Base-by-base conservation (phyloP, 306 rosid genomes). In the Oemleria cerasiformis region DNA sequence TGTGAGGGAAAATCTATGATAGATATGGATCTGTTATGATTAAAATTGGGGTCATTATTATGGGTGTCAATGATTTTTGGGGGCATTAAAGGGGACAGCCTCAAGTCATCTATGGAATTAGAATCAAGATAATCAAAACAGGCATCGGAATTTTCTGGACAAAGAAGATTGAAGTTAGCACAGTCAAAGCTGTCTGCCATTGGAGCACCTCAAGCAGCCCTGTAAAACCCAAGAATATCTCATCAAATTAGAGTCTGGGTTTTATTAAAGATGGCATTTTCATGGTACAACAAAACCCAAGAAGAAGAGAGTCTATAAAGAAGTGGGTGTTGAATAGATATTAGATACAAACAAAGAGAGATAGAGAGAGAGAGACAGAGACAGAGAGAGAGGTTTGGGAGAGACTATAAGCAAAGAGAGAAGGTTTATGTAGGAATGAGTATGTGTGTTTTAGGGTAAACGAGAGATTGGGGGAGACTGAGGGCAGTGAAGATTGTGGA, bases 121-220 rank as follows among this genome's bases (percentile, higher is more conserved):
- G 77, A 73, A 70, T 86, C 82, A 56, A 74, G 59, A 55, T 79
- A 87, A 68, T 79, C 92, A 75, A 82, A 81, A 58, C 90, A 73
- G 8, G 65, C 57, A 67, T 71, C 63, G 44, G 54, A 62, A 65
- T 68, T 74, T 57, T 92, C 92, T 55, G 75, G 70, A 74, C 89
- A 82, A 44, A 84, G 72, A 68, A 87, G 84, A 82, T 40, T 73
- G 61, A 81, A 77, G 65, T 72, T 71, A 44, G 73, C 69, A 80
- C 73, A 62, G 77, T 88, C 88, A 68, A 61, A 67, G 67, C 71
- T 77, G 47, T 73, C 87, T 44, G 79, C 90, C 96, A 92, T 88
- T 82, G 78, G 56, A 75, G 57, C 44, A 77, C 57, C 73, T 54
- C 66, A 72, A 78, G 72, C 78, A 25, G 16, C 49, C 64, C 57